Base-by-base conservation (phyloP, 306 rosid genomes). In the Cicer bijugum region DNA sequence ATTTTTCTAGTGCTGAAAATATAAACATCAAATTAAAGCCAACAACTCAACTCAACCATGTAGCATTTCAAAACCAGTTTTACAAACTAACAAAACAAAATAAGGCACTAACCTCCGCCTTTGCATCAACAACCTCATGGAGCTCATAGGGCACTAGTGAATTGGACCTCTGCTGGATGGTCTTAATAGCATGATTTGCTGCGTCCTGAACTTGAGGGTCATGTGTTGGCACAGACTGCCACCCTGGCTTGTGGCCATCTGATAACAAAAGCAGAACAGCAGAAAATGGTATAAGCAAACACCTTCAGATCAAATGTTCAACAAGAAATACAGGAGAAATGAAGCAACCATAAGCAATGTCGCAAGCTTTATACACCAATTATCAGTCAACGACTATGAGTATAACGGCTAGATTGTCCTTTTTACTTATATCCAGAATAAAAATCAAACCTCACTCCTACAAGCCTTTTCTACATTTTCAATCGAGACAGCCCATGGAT, bases 181-280 rank as follows among this genome's bases (percentile, higher is more conserved):
- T 77, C 85, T 76, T 81, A 23, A 91, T 52, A 69, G 94, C 97
- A 74, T 91, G 97, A 79, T 87, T 63, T 43, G 97, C 94, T 17
- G 97, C 97, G 73, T 91, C 94, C 75, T 85, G 90, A 81, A 91
- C 94, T 76, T 79, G 89, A 35, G 94, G 97, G 39, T 91, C 97
- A 39, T 87, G 82, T 6, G 76, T 23, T 17, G 88, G 94, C 82
- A 91, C 92, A 68, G 86, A 75, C 80, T 81, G 86, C 90, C 85
- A 87, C 67, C 97, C 97, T 11, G 82, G 53, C 37, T 77, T 48
- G 56, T 81, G 92, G 28, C 89, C 92, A 55, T 79, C 91, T 89
- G 72, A 77, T 69, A 42, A 47, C 52, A 76, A 76, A 40, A 35
- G 61, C 69, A 78, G 48, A 59, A 46, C 76, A 77, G 15, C 50